A percentile compares a stretch with the other conserved stretches of the same genome.
Conservation (phyloP, 208 protist species). For the Phytomonas sp. region DNA sequence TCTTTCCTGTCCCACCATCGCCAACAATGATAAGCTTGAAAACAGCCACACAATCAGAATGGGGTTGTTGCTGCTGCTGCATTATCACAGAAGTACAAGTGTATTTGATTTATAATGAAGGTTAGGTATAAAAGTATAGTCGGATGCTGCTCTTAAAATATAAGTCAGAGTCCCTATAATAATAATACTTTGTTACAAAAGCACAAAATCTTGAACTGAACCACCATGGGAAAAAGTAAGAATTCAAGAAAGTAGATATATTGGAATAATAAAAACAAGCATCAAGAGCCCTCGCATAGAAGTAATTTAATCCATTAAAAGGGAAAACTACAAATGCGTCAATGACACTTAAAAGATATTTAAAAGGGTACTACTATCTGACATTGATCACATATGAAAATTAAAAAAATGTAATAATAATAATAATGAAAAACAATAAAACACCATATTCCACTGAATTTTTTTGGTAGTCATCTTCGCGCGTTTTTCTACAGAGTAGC, state of each 20-base stretch:
- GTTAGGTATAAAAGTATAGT: conserved; percentile 2
- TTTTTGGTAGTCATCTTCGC: conserved; percentile 1
- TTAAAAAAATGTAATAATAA: conserved; percentile 6
- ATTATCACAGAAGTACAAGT: conserved; percentile 6
- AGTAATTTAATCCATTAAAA: conserved; percentile 4
- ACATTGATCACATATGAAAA: conserved; percentile 14
- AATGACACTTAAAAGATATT: background rate
- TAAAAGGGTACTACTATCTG: background rate
- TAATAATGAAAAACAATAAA: conserved; percentile 4
- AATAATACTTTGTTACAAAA: conserved; percentile 6
- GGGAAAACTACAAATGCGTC: background rate
- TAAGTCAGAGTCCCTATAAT: background rate
- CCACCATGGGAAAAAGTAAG: conserved; percentile 11
- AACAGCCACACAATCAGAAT: conserved; percentile 64
- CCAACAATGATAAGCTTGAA: conserved; percentile 99
- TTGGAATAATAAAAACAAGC: conserved; percentile 8
- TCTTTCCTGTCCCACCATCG: conserved; percentile 99
- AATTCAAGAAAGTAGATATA: conserved; percentile 15
- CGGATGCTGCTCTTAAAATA: conserved; percentile 5
- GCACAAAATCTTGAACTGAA: conserved; percentile 13
- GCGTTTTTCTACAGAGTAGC: background rate
- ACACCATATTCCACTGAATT: background rate
- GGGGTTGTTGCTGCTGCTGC: conserved; percentile 22
- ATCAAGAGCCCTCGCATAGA: background rate
- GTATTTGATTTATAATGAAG: conserved; percentile 1